Evolutionary conservation across 495 filamentous ascomycete genomes (phyloP), one percentile per base, ranked within the genome.

Genomic region (Xylaria nigripes): DNA sequence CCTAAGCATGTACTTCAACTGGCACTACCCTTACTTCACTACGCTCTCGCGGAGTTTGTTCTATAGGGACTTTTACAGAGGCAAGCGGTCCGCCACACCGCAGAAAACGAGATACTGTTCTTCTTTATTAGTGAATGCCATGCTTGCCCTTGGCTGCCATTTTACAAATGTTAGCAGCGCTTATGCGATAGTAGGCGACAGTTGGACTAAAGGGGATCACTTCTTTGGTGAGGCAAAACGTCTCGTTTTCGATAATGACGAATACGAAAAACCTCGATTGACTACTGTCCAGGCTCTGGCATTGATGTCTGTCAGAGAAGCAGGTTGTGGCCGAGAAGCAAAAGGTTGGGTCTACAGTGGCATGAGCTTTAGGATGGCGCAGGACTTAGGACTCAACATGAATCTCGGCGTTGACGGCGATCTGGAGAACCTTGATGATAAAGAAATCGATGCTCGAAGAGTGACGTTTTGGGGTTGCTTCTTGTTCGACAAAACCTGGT

Each of bases 401-500:
- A 86, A 96, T 68, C 79, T 85, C 2, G 78, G 78, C 12, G 74
- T 87, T 23, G 73, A 68, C 3, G 70, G 69, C 50, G 75, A 81
- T 27, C 77, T 77, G 34, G 69, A 76, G 30, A 79, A 75, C 30
- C 77, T 92, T 21, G 83, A 80, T 46, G 91, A 96, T 45, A 79
- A 86, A 45, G 94, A 96, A 65, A 76, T 89, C 36, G 93, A 98
- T 72, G 90, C 89, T 8, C 76, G 93, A 40, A 76, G 89, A 29
- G 85, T 97, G 29, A 97, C 93, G 0, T 96, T 96, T 60, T 98
- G 93, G 93, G 93, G 93, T n/a, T 96, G 90, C 65, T 97, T 93
- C 70, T 72, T 96, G 22, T 95, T 98, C 64, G 93, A 98, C 72
- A 96, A 96, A 81, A 94, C 89, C 70, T 97, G 94, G 94, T 95